Conservation (phyloP, 2,329 filamentous ascomycete species). For the Fusarium drepaniforme region DNA sequence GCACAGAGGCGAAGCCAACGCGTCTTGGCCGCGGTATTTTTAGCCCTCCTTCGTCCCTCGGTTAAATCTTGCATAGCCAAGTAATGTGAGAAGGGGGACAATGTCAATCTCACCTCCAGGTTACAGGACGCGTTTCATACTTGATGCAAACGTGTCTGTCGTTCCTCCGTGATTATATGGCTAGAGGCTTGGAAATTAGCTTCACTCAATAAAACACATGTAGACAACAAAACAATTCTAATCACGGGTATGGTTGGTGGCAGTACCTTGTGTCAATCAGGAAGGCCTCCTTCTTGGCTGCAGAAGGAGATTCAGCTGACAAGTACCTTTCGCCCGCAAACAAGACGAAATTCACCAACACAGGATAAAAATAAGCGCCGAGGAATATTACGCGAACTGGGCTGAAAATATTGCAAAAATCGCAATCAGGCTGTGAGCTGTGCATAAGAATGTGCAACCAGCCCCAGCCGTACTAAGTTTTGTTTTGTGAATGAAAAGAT, state of each 20-base stretch:
- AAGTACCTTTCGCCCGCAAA: background rate
- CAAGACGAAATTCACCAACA: background rate
- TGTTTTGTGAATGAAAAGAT: background rate
- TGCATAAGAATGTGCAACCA: background rate
- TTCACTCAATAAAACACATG: background rate
- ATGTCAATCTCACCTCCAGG: background rate
- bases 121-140: background rate
- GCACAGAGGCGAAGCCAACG: background rate
- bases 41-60: background rate
- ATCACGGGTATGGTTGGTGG: background rate
- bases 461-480: background rate
- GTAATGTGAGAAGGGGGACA: background rate
- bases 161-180: background rate
- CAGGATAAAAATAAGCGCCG: background rate
- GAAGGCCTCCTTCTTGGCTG: background rate
- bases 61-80: background rate
- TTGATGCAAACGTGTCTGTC: background rate
- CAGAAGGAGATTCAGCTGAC: background rate
- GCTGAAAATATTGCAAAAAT: background rate
- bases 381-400: background rate
- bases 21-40: background rate
- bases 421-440: background rate
- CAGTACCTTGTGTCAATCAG: background rate
- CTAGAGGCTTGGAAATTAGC: background rate
- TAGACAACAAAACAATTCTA: background rate